These are phyloP conservation scores for Thermothelomyces thermophilus DNA, from an alignment of 2,329 filamentous ascomycete species.

Conservation along the genomic window DNA sequence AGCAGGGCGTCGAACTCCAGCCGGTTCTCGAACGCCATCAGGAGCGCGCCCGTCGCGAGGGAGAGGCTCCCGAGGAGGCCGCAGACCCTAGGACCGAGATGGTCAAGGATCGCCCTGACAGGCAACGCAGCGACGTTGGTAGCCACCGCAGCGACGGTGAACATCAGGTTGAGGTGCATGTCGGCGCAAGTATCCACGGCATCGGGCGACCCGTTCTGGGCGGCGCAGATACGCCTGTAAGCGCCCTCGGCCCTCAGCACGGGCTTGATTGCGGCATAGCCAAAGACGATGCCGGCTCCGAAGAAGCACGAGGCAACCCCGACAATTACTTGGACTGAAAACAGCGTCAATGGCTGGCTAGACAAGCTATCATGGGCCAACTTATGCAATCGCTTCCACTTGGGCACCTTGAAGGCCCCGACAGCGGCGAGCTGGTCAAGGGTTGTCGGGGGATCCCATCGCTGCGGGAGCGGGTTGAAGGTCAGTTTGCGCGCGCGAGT, in stretches of 20 bases:
- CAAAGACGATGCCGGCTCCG: constrained; percentile 73
- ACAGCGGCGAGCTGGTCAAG: constrained; percentile 41
- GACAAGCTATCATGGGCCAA: not conserved
- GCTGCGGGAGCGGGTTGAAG: constrained; percentile 50
- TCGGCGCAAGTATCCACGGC: constrained; percentile 43
- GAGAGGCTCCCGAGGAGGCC: constrained; percentile 65
- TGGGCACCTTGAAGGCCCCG: constrained; percentile 48
- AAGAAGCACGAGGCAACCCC: constrained; percentile 42
- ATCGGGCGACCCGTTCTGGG: constrained; percentile 18
- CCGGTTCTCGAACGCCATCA: constrained; percentile 61
- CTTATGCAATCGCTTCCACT: constrained; percentile 48
- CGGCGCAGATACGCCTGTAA: constrained; percentile 57
- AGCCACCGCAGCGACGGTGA: constrained; percentile 79
- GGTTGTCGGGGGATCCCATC: constrained; percentile 40
- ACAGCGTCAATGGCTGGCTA: not conserved
- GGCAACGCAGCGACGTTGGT: constrained; percentile 84
- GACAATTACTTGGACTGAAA: constrained; percentile 33
- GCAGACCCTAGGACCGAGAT: constrained; percentile 70
- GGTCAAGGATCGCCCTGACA: constrained; percentile 77
- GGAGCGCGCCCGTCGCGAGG: constrained; percentile 60
- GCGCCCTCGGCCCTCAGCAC: constrained; percentile 67
- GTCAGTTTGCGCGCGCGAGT: constrained; percentile 43
- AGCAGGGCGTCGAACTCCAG: constrained; percentile 69
- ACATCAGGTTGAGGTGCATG: constrained; percentile 78
- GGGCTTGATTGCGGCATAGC: constrained; percentile 78